Conservation (phyloP, 2,329 filamentous ascomycete species). For the Tolypocladium inflatum region DNA sequence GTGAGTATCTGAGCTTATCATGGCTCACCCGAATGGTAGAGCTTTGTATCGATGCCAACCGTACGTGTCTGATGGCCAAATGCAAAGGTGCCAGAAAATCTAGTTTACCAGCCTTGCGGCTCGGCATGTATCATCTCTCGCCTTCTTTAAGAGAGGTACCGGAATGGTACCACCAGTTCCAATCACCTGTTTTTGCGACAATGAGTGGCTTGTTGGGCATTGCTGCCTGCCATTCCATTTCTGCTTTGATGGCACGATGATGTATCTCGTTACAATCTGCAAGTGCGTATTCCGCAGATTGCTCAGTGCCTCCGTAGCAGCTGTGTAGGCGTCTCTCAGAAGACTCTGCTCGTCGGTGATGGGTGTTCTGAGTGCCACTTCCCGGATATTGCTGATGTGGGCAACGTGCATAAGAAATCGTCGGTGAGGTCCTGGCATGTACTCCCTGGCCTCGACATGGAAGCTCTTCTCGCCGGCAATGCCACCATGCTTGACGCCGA, state of each 20-base stretch:
- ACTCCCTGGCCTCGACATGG: slow-evolving; percentile 64
- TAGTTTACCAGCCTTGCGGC: slow-evolving; percentile 22
- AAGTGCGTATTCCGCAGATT: slow-evolving; percentile 79
- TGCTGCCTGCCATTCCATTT: slow-evolving; percentile 17
- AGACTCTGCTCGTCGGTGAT: slow-evolving; percentile 39
- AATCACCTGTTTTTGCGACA: slow-evolving; percentile 42
- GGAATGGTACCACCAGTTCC: slow-evolving; percentile 83
- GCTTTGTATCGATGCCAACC: no score
- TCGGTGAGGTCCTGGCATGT: slow-evolving; percentile 82
- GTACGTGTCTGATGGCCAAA: no score
- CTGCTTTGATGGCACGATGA: slow-evolving; percentile 64
- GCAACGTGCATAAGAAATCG: slow-evolving; percentile 66
- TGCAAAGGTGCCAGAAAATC: no score
- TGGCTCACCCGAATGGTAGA: no score
- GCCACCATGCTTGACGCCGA: slow-evolving; percentile 67
- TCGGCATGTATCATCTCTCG: slow-evolving; percentile 65
- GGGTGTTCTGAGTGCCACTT: slow-evolving; percentile 49
- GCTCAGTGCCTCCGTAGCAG: slow-evolving; percentile 65
- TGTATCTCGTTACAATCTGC: slow-evolving; percentile 82
- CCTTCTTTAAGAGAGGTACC: slow-evolving; percentile 83
- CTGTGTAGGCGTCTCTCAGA: slow-evolving; percentile 48
- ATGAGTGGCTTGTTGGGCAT: slow-evolving; percentile 37
- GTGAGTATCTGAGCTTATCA: no score
- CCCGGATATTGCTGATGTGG: slow-evolving; percentile 62
- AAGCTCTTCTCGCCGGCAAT: slow-evolving; percentile 28